Evolutionary conservation across 1,284 basidiomycete genomes (phyloP), one percentile per base, ranked within the genome.

Genomic region (Papiliotrema laurentii): DNA sequence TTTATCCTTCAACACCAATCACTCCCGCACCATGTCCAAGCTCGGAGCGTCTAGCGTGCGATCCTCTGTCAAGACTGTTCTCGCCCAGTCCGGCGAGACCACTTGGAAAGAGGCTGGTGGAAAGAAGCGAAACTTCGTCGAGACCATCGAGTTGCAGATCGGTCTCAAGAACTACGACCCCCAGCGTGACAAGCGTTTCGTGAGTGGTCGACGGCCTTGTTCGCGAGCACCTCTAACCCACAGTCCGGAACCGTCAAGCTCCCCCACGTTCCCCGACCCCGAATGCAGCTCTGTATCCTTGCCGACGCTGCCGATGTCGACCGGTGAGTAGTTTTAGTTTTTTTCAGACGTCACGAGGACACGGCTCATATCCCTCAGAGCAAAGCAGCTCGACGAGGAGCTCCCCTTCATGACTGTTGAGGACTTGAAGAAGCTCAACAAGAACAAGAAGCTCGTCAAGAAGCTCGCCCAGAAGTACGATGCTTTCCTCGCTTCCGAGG

Each of bases 401-500:
- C 65, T 71, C 44, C 66, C 68, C 50, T 71, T 93, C 80, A 97
- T 97, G 93, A 94, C 91, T 62, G 96, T 97, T 67, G 94, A 98
- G 71, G 94, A 98, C 78, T 82, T 98, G 79, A 99, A 98, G 80
- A 98, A 98, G 89, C 58, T 69, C 58, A 64, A 65, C 66, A 67
- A 67, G 82, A 98, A 98, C 85, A 98, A 98, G 83, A 99, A 99
- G 81, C 89, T 99, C 60, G 94, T 99, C 73, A 99, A 99, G 84
- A 98, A 94, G 82, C 89, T 98, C 66, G 94, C 94, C 61, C 97
- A 97, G 82, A 97, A 97, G 78, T 94, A 97, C 80, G 94, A 99
- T 70, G 92, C 94, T 60, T 99, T 99, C 86, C 80, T 99, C 60
- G 85, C 96, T 43, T 98, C 96, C 58, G 96, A 99, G 77, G 80